Evolutionary conservation across 768 basidiomycete genomes (phyloP).

Genomic region (Sistotremastrum suecicum): DNA sequence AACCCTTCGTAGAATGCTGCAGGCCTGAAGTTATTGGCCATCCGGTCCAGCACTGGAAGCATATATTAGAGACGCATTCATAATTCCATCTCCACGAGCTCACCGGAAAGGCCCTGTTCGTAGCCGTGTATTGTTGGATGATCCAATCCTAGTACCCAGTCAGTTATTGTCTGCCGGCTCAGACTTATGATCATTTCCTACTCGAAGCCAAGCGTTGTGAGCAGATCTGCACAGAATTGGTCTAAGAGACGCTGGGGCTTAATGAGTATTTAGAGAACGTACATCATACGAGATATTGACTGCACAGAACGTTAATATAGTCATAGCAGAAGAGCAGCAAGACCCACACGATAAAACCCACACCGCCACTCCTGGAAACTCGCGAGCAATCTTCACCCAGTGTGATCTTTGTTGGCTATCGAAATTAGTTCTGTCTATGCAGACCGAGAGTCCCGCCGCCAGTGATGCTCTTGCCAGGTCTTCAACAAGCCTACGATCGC

Average conservation of each 20-base stretch:
- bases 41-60: slow-evolving; percentile 38
- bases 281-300: background rate
- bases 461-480: slow-evolving; percentile 37
- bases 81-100: too few species aligned
- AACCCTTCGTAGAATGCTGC: slow-evolving; percentile 51
- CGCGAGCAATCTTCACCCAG: slow-evolving; percentile 62
- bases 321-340: slow-evolving; percentile 1
- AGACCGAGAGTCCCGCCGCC: slow-evolving; percentile 49
- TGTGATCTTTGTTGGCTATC: slow-evolving; percentile 56
- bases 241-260: background rate
- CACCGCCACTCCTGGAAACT: slow-evolving; percentile 45
- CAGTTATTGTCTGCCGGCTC: background rate
- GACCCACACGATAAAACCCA: slow-evolving; percentile 50
- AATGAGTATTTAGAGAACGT: slow-evolving; percentile 1
- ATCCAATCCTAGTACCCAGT: slow-evolving; percentile 33
- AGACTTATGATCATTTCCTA: background rate
- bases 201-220: background rate
- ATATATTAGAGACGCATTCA: too few species aligned
- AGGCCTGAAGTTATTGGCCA: slow-evolving; percentile 42
- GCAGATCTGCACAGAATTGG: slow-evolving; percentile 2
- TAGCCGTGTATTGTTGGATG: slow-evolving; percentile 66
- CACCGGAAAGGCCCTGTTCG: slow-evolving; percentile 33
- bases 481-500: slow-evolving; percentile 53
- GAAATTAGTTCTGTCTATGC: slow-evolving; percentile 70
- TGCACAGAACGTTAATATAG: background rate